A percentile compares a stretch with the other conserved stretches of the same genome.
Evolutionary conservation across 2,329 filamentous ascomycete genomes (phyloP).

Genomic region (Diaporthe vexans): DNA sequence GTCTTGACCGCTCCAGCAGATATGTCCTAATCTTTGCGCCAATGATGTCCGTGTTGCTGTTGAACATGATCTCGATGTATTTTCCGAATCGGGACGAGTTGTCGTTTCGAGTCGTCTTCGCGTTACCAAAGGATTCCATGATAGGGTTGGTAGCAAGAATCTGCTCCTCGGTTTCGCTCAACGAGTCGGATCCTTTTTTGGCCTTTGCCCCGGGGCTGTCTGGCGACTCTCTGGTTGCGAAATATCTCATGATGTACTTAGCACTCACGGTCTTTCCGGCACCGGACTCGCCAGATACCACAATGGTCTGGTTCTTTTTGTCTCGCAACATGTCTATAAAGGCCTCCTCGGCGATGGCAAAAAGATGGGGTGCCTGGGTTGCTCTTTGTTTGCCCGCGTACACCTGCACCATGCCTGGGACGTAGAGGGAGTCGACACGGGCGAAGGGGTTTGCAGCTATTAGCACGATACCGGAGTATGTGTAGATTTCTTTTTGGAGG

Average conservation of each 20-base stretch:
- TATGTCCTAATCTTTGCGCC: slow-evolving; percentile 98
- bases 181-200: slow-evolving; percentile 82
- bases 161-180: slow-evolving; percentile 99
- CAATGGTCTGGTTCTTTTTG: slow-evolving; percentile 95
- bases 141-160: slow-evolving; percentile 98
- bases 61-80: slow-evolving; percentile 99
- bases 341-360: slow-evolving; percentile 98
- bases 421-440: slow-evolving; percentile 96
- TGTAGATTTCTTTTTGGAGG: slow-evolving; percentile 99
- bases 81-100: slow-evolving; percentile 99
- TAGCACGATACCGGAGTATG: slow-evolving; percentile 97
- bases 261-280: slow-evolving; percentile 99
- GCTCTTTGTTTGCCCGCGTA: slow-evolving; percentile 97
- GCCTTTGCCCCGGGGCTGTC: slow-evolving; percentile 84
- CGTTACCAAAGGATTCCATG: slow-evolving; percentile 99
- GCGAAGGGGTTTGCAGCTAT: slow-evolving; percentile 99
- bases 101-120: slow-evolving; percentile 99
- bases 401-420: slow-evolving; percentile 99
- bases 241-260: slow-evolving; percentile 99
- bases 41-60: slow-evolving; percentile 94
- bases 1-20: slow-evolving; percentile 90
- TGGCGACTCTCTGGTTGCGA: slow-evolving; percentile 95
- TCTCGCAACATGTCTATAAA: slow-evolving; percentile 99
- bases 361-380: slow-evolving; percentile 96
- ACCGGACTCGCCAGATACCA: slow-evolving; percentile 99